Evolutionary conservation across 257 asterid genomes (phyloP), one percentile per base, ranked within the genome.

Genomic region (Lithospermum erythrorhizon): DNA sequence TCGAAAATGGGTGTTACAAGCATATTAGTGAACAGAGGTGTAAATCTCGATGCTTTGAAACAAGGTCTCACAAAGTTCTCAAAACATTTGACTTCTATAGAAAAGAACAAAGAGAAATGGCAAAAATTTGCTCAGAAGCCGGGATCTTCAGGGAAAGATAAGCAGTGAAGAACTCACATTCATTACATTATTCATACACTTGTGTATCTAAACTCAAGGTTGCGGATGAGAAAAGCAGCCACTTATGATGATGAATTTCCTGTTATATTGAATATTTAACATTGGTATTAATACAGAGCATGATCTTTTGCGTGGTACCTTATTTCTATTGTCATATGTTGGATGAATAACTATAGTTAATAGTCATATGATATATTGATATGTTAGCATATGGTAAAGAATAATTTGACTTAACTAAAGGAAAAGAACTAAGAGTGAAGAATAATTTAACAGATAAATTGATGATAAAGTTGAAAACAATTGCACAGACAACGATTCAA

Each of bases 1-100:
- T 81, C 95, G 45, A 81, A 78, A 37, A 88, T 88, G 93, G 96
- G 95, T 6, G 95, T 72, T 24, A 85, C 93, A 0, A 78, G 90
- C 71, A 59, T 88, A 63, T 75, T 81, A 80, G 96, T 88, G 64
- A 75, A 71, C 67, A 76, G 80, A 13, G 96, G 96, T 19, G 89
- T 88, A 48, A 81, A 75, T 59, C 73, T 85, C 7, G 87, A 76
- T 53, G 86, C 93, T 66, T 64, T 85, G 75, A 79, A 83, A 64
- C 83, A 85, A 59, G 95, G 93, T 32, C 84, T 88, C 22, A 64
- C 83, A 16, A 58, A 79, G 37, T 88, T 76, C 61, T 69, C 81
- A 16, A 79, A 81, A 61, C 82, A 76, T 47, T 70, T 53, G 25
- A 68, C 79, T 9, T 41, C 80, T n/a, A 19, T 41, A 21, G 82